Conservation (phyloP, 2,329 filamentous ascomycete species). For the Nemania sp. region DNA sequence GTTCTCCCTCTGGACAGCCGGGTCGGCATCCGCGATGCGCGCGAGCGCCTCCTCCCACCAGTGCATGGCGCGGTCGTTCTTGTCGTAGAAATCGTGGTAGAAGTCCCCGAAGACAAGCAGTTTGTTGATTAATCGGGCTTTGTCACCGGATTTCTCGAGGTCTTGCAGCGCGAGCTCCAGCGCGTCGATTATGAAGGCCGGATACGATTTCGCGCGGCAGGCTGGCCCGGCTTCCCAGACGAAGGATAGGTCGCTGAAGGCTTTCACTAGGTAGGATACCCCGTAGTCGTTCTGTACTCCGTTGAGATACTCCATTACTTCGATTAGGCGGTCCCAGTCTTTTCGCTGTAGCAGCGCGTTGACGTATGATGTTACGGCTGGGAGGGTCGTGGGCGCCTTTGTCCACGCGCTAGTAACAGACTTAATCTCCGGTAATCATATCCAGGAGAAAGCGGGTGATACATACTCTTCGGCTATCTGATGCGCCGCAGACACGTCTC, state of each 20-base stretch:
- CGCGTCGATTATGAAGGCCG: neutral
- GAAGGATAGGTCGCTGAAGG: neutral
- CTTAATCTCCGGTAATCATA: neutral
- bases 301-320: neutral
- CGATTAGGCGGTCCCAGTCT: neutral
- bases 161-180: slow-evolving; percentile 3
- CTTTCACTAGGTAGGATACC: neutral
- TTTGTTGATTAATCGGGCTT: neutral
- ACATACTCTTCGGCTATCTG: slow-evolving; percentile 4
- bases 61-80: neutral
- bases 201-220: neutral
- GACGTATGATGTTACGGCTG: neutral
- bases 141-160: slow-evolving; percentile 3
- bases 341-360: neutral
- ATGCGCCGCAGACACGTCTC: neutral
- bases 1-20: slow-evolving; percentile 2
- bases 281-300: neutral
- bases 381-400: neutral
- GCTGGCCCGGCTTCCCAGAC: neutral
- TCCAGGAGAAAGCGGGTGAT: neutral
- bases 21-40: neutral
- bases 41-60: slow-evolving; percentile 8
- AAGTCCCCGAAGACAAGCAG: slow-evolving; percentile 3
- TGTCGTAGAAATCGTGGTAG: slow-evolving; percentile 5
- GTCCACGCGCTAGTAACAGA: slow-evolving; percentile 1